These are phyloP conservation scores for Annulohypoxylon bovei DNA, from an alignment of 495 filamentous ascomycete species.

Conservation along the genomic window DNA sequence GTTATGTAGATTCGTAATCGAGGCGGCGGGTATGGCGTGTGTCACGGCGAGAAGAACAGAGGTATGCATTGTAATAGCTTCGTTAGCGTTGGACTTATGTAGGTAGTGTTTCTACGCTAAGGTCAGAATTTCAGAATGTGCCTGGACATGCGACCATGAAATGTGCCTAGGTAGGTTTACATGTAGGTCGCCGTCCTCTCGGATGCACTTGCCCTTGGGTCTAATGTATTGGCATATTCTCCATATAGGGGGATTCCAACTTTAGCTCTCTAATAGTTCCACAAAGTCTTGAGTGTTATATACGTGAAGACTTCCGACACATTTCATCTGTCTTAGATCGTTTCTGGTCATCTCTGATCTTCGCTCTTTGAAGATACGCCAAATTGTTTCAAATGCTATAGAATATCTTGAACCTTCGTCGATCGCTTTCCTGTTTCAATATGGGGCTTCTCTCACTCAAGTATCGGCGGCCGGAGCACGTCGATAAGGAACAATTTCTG, in stretches of 20 bases:
- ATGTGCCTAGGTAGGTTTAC: neutral
- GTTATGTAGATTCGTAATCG: neutral
- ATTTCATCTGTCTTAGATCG: neutral
- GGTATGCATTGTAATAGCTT: neutral
- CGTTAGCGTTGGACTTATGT: neutral
- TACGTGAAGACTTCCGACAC: neutral
- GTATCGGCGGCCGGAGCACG: conserved; percentile 53
- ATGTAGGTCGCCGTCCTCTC: neutral
- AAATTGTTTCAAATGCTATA: neutral
- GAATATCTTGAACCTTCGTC: neutral
- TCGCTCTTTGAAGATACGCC: neutral
- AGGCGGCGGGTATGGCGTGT: neutral
- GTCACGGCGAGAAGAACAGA: neutral
- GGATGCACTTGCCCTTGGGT: neutral
- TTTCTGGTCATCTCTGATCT: neutral
- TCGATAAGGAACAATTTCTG: conserved; percentile 43
- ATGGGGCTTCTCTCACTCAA: conserved; percentile 50
- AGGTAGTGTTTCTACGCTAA: neutral
- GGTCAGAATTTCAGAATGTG: neutral
- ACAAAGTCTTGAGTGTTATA: neutral
- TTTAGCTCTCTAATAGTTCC: neutral
- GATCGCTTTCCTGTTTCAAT: neutral
- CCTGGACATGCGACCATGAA: neutral
- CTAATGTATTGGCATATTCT: conserved; percentile 1
- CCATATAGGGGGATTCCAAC: neutral